These are phyloP conservation scores for Suhomyces prunicola DNA, from an alignment of 805 yeast genomes.

Conservation along the genomic window DNA sequence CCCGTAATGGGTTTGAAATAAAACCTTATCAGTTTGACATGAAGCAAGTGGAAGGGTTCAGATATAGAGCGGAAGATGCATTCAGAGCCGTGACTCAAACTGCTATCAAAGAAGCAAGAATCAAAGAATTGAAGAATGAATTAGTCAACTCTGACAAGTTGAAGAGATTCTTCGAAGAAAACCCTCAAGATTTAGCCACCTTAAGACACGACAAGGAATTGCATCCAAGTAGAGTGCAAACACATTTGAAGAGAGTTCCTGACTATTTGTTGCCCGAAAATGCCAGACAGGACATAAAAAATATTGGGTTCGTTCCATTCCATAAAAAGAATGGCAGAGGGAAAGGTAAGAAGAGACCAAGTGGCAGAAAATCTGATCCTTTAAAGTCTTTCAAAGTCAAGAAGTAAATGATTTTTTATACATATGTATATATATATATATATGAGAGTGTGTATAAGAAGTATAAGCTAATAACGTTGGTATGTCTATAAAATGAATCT, in stretches of 20 bases:
- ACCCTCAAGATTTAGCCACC: conserved; percentile 87
- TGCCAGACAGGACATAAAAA: conserved; percentile 54
- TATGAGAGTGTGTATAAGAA: neutral
- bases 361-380: conserved; percentile 56
- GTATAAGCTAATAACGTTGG: neutral
- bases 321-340: conserved; percentile 49
- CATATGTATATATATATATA: neutral
- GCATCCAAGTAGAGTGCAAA: conserved; percentile 77
- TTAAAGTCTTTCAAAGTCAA: conserved; percentile 45
- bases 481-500: neutral
- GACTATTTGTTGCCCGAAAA: conserved; percentile 83
- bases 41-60: conserved; percentile 90
- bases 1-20: conserved; percentile 66
- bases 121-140: conserved; percentile 84
- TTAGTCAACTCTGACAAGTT: conserved; percentile 83
- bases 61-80: conserved; percentile 96
- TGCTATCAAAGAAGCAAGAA: conserved; percentile 89
- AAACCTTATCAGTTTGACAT: conserved; percentile 89
- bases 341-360: conserved; percentile 34
- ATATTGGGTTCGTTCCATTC: conserved; percentile 73
- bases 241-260: conserved; percentile 88
- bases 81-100: conserved; percentile 90
- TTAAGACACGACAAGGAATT: conserved; percentile 90
- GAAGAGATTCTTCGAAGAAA: conserved; percentile 93
- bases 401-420: conserved; percentile 1